Percentiles rank a stretch among this genome's conserved stretches.
These are phyloP conservation scores for Polytrichum commune DNA, from an alignment of 225 moss, liverwort and hornwort species.

Conservation along the genomic window DNA sequence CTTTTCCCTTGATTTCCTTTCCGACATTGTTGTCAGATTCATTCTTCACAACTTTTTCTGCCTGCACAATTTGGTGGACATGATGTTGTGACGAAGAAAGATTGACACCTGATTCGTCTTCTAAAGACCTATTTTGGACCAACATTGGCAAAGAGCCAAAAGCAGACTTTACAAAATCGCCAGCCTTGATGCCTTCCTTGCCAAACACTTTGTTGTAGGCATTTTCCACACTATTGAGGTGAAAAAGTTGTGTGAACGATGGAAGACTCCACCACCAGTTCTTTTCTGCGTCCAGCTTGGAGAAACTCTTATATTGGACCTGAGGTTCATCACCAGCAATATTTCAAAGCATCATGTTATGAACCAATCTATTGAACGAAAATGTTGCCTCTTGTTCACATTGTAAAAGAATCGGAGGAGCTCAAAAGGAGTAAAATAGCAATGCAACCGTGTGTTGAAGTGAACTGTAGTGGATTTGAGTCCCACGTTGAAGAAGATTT, in stretches of 20 bases:
- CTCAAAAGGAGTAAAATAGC: background rate
- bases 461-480: no score
- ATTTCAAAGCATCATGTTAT: no score
- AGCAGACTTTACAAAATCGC: conserved; percentile 55
- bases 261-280: conserved; percentile 53
- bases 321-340: conserved; percentile 18
- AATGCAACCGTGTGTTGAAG: background rate
- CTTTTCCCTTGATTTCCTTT: background rate
- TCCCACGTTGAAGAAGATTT: background rate
- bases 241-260: conserved; percentile 37
- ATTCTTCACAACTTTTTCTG: conserved; percentile 9
- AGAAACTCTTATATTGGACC: conserved; percentile 69
- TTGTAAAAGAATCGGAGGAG: no score
- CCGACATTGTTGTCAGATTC: conserved; percentile 4
- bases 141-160: conserved; percentile 34
- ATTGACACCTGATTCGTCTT: background rate
- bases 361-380: no score
- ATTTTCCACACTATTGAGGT: conserved; percentile 43
- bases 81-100: background rate
- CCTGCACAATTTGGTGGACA: conserved; percentile 1
- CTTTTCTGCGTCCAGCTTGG: conserved; percentile 52
- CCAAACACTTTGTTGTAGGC: conserved; percentile 59
- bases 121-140: conserved; percentile 17
- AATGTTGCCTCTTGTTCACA: no score
- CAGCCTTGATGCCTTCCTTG: conserved; percentile 51